Base-by-base conservation (phyloP, 164 flowering plant species). In the Berberis vulgaris region DNA sequence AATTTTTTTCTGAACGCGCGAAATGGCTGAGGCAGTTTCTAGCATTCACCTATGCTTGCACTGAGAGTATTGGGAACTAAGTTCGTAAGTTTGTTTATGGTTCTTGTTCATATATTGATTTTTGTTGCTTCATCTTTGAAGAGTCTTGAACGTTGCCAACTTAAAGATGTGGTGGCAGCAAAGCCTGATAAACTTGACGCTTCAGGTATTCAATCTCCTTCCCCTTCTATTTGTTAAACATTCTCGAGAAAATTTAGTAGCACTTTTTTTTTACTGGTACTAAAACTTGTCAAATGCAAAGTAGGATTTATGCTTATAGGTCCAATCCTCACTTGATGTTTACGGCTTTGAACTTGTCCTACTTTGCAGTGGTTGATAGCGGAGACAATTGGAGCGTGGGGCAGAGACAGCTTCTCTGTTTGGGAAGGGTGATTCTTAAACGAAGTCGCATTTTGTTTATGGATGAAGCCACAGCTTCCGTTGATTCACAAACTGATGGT, bases 301-400 rank as follows among this genome's bases (percentile, higher is more conserved):
- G 26, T 26, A 26, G 26, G 26, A 26, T 26, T 46, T 46, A 46
- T 8, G 6, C 26, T 26, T 5, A 46, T 5, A 5, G 49, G 8
- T 46, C 49, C 6, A 26, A 26, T 26, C 26, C 26, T 26, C 26
- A 26, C 26, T 26, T 26, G 26, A 26, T 26, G 26, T 26, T 26
- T 26, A 26, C 26, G 26, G 26, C 26, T 26, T n/a, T 26, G 26
- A 26, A 26, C 5, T 46, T 46, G 49, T 46, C 57, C 11, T 4
- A n/a, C 45, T 50, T 59, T 43, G 61, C 49, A 88, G 96, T 89
- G 76, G 84, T 75, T 57, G 96, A 85, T 64, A 81, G 77, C 69
- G 96, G 96, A 49, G 96, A 85, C 59, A 89, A 89, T 57, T 89
- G 96, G 94, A 89, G 94, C 52, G 91, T 88, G 62, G 96, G 96